phyloP scores from a whole-genome alignment of 768 basidiomycete species.

The Cystofilobasidium capitatum region DNA sequence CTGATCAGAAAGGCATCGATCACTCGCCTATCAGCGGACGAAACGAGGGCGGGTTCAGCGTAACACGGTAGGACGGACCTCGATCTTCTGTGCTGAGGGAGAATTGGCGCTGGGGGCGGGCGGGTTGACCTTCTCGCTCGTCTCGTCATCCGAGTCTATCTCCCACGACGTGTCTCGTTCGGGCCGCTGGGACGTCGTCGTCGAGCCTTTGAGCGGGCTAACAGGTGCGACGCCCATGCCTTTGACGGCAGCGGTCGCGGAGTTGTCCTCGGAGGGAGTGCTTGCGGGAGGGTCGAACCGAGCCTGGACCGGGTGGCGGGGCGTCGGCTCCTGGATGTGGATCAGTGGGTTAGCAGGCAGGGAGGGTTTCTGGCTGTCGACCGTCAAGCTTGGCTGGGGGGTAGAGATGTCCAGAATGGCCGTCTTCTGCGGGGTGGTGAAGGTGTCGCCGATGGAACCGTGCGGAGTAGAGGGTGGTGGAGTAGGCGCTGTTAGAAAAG shows the following conservation, averaged over 20 bases:
- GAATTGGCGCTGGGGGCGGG: background rate
- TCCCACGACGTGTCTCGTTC: slow-evolving; percentile 4
- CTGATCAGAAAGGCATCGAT: background rate
- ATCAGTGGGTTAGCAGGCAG: slow-evolving; percentile 8
- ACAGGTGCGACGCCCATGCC: background rate
- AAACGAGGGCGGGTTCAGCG: background rate
- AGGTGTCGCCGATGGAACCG: background rate
- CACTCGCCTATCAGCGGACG: background rate
- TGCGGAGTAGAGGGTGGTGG: background rate
- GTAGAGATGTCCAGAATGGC: background rate
- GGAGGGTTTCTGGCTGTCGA: background rate
- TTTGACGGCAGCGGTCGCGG: background rate
- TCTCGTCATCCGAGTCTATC: background rate
- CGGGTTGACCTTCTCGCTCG: background rate
- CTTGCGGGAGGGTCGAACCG: background rate
- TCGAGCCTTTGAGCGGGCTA: background rate
- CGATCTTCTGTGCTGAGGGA: no score
- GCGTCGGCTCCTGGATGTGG: slow-evolving; percentile 1
- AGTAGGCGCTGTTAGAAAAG: background rate
- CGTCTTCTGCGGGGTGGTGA: background rate
- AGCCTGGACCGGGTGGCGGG: background rate
- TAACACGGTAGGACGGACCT: background rate
- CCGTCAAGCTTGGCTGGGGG: background rate
- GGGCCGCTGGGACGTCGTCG: background rate
- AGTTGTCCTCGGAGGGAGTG: background rate